These are phyloP conservation scores for Eremothecium coryli DNA, from an alignment of 1,139 yeast species.

Conservation along the genomic window DNA sequence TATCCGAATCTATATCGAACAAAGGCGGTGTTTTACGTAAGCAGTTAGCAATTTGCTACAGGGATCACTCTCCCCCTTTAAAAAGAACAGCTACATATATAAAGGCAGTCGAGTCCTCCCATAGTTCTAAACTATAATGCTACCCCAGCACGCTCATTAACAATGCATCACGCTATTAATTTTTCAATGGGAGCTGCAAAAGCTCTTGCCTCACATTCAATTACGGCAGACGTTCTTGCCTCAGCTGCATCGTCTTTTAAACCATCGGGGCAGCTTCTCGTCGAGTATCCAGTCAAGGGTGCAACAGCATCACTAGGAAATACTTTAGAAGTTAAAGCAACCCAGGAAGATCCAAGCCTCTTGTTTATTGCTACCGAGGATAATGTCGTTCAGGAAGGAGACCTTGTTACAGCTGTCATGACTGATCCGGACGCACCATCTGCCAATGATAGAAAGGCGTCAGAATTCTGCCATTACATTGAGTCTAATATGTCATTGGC, in stretches of 20 bases:
- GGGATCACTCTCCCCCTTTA: too few species aligned
- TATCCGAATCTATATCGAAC: too few species aligned
- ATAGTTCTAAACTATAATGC: too few species aligned
- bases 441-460: slow-evolving; percentile 72
- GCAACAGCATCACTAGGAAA: slow-evolving; percentile 68
- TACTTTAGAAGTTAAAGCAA: slow-evolving; percentile 50
- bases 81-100: too few species aligned
- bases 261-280: slow-evolving; percentile 33
- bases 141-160: too few species aligned
- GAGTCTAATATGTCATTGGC: slow-evolving; percentile 46
- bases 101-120: too few species aligned
- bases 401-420: slow-evolving; percentile 54
- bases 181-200: slow-evolving; percentile 18
- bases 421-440: slow-evolving; percentile 96
- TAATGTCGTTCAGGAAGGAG: slow-evolving; percentile 31
- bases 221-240: slow-evolving; percentile 27
- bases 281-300: slow-evolving; percentile 39
- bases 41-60: too few species aligned
- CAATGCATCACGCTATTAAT: slow-evolving; percentile 18
- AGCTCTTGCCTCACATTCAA: slow-evolving; percentile 24
- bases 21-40: too few species aligned
- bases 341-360: slow-evolving; percentile 57
- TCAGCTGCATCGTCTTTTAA: slow-evolving; percentile 14
- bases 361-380: slow-evolving; percentile 40
- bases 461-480: slow-evolving; percentile 76